Percentiles rank a stretch among this genome's conserved stretches.
These are phyloP conservation scores for Amanita pallidorosea DNA, from an alignment of 768 basidiomycete species.

Conservation along the genomic window DNA sequence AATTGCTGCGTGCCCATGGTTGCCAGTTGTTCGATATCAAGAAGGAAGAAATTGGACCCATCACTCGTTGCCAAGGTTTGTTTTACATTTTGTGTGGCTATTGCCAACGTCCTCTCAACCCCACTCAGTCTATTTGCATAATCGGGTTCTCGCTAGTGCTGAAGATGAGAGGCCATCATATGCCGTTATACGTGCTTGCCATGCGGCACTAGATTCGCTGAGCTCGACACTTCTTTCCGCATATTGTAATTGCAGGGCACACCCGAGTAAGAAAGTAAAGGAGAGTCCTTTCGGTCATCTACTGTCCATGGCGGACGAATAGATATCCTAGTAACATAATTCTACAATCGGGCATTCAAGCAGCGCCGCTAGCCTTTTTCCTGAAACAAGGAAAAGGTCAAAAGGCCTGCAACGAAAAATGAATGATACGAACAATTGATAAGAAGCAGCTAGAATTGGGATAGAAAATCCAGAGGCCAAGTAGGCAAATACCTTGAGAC, in stretches of 20 bases:
- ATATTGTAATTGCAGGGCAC: conserved; percentile 56
- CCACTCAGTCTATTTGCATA: conserved; percentile 54
- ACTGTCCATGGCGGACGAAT: conserved; percentile 11
- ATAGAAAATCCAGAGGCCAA: conserved; percentile 51
- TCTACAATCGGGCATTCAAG: background rate
- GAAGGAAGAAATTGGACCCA: conserved; percentile 33
- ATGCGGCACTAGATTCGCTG: conserved; percentile 58
- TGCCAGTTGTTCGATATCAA: conserved; percentile 55
- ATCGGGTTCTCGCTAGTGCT: conserved; percentile 48
- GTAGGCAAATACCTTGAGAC: conserved; percentile 33
- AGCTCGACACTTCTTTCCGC: conserved; percentile 51
- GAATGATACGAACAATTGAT: conserved; percentile 49
- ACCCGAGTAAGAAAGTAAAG: conserved; percentile 8
- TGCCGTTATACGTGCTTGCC: conserved; percentile 52
- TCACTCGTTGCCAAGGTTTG: conserved; percentile 45
- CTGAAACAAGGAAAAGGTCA: conserved; percentile 17
- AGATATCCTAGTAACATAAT: conserved; percentile 8
- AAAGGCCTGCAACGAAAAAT: background rate
- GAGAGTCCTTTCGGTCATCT: conserved; percentile 4
- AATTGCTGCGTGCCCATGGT: conserved; percentile 60
- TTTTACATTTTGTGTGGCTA: background rate
- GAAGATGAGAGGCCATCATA: conserved; percentile 36
- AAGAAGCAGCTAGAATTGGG: conserved; percentile 51
- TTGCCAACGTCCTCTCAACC: background rate
- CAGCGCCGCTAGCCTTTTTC: conserved; percentile 27